Evolutionary conservation across 1,139 yeast genomes (phyloP), one percentile per base, ranked within the genome.

Genomic region (Tardiomyces digboiensis): DNA sequence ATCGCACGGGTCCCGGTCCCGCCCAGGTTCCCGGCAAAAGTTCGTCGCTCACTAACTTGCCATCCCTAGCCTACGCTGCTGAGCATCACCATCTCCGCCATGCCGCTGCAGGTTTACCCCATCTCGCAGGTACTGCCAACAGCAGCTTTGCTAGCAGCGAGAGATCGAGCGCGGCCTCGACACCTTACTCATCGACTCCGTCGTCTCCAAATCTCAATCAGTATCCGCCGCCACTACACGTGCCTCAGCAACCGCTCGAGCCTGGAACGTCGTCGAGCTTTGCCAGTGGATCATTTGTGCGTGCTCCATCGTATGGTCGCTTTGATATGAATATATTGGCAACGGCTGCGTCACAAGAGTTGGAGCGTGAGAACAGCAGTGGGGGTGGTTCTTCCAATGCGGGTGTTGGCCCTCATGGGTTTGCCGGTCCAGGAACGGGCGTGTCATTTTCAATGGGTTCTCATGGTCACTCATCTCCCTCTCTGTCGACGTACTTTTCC

Each of bases 331-430:
- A 84, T 59, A 72, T 83, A 2, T 66, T 85, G 48, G 95, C 93
- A 3, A 76, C 82, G 21, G 93, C 94, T 2, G 94, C 95, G 1
- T 75, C 88, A 5, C 84, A 83, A 57, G 91, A 84, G 59, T 70
- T 85, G 45, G 82, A 74, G 55, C 71, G 72, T 39, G 76, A 72
- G 47, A 33, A 33, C 37, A 33, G 19, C 37, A n/a, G n/a, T n/a
- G n/a, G n/a, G n/a, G 29, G 29, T 13, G 8, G 12, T 8, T 19
- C 37, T 12, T n/a, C 12, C 44, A 22, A 7, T 19, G 8, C 19
- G 21, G 42, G 19, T 16, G 38, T 46, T 18, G 44, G 42, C 16
- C 20, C 41, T 3, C 36, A 39, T 18, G 19, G 12, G 6, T 10
- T 12, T 4, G 19, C 10, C 19, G 19, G 19, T 4, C 37, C 37